Evolutionary conservation across 2,329 filamentous ascomycete species (phyloP).

Genomic region (Aspergillus amoenus): DNA sequence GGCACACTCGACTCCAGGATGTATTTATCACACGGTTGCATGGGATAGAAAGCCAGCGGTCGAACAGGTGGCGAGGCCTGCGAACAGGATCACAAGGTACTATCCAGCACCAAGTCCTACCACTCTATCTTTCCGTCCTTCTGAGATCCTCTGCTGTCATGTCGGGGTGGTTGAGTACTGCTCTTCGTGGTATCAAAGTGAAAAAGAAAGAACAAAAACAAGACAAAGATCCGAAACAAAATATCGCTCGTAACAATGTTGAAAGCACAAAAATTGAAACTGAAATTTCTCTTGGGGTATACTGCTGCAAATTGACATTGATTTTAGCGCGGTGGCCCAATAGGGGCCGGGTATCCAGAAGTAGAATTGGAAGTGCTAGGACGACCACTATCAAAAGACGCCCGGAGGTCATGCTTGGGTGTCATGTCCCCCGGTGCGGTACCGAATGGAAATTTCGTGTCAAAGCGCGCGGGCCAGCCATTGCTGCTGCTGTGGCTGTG

Average conservation of each 20-base stretch:
- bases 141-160: background rate
- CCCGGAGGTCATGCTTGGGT: slow-evolving; percentile 77
- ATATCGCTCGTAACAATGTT: slow-evolving; percentile 37
- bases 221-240: slow-evolving; percentile 19
- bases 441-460: slow-evolving; percentile 66
- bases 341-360: slow-evolving; percentile 93
- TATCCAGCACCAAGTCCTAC: background rate
- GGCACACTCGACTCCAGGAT: background rate
- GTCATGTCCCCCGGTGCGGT: slow-evolving; percentile 72
- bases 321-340: slow-evolving; percentile 85
- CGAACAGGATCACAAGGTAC: background rate
- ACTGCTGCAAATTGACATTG: slow-evolving; percentile 46
- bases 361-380: slow-evolving; percentile 94
- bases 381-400: slow-evolving; percentile 86
- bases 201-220: slow-evolving; percentile 19
- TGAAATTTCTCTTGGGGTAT: slow-evolving; percentile 43
- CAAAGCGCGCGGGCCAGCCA: slow-evolving; percentile 55
- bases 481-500: slow-evolving; percentile 64
- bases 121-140: slow-evolving; percentile 10
- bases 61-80: background rate
- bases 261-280: slow-evolving; percentile 30
- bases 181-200: slow-evolving; percentile 33
- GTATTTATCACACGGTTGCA: background rate
- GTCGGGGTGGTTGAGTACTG: slow-evolving; percentile 7
- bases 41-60: background rate